phyloP scores from a whole-genome alignment of 495 filamentous ascomycete species.

The Talaromyces stipitatus region DNA sequence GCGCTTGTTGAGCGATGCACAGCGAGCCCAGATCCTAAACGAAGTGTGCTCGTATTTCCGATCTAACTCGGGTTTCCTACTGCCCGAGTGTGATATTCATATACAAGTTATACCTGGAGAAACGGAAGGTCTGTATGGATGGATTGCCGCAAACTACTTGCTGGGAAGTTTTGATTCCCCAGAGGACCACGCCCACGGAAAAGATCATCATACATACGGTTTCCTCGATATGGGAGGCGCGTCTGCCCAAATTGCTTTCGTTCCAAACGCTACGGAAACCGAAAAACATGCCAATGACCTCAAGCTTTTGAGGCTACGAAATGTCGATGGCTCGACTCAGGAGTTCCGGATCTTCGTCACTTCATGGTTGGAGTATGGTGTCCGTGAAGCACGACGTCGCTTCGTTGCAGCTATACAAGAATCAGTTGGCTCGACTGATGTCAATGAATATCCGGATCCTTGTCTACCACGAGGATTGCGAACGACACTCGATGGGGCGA shows the following conservation, averaged over 20 bases:
- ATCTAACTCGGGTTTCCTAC: slow-evolving; percentile 67
- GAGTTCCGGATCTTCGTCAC: slow-evolving; percentile 91
- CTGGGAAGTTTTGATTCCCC: slow-evolving; percentile 89
- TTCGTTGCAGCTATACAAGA: slow-evolving; percentile 68
- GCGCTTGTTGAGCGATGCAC: slow-evolving; percentile 69
- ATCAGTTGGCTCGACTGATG: slow-evolving; percentile 41
- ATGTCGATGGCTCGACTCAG: slow-evolving; percentile 60
- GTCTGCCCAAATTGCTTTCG: slow-evolving; percentile 95
- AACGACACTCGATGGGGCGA: slow-evolving; percentile 51
- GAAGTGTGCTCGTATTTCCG: slow-evolving; percentile 81
- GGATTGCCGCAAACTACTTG: slow-evolving; percentile 97
- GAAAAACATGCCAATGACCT: slow-evolving; percentile 86
- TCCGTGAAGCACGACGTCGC: slow-evolving; percentile 77
- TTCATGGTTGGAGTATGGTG: slow-evolving; percentile 94
- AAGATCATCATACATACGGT: slow-evolving; percentile 91
- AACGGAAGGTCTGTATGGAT: slow-evolving; percentile 96
- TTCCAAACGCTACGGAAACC: slow-evolving; percentile 86
- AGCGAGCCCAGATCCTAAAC: slow-evolving; percentile 63
- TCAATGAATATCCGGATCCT: slow-evolving; percentile 75
- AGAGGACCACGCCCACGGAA: slow-evolving; percentile 63
- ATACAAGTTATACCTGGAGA: slow-evolving; percentile 96
- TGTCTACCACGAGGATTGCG: slow-evolving; percentile 76
- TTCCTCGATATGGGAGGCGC: slow-evolving; percentile 99
- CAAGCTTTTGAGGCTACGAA: slow-evolving; percentile 76
- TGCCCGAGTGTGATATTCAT: slow-evolving; percentile 85